phyloP scores from a whole-genome alignment of 1,139 yeast genomes.

The Geotrichum australiense region DNA sequence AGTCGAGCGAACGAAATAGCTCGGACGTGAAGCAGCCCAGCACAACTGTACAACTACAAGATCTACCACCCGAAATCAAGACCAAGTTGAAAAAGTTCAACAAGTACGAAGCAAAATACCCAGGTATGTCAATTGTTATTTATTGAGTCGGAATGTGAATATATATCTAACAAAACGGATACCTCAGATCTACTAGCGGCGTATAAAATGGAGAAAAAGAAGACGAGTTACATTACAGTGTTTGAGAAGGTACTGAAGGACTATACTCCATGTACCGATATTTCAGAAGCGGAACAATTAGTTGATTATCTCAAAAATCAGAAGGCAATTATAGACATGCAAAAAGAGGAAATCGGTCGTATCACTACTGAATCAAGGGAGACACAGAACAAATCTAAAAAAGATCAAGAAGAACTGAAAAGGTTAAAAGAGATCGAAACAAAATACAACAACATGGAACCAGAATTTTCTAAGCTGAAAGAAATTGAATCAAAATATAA shows the following conservation, averaged over 20 bases:
- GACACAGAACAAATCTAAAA: constrained; percentile 11
- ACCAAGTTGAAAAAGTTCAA: constrained; percentile 67
- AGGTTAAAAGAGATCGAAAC: constrained; percentile 1
- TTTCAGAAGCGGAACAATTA: constrained; percentile 63
- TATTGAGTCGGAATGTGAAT: neutral
- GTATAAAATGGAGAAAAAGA: constrained; percentile 70
- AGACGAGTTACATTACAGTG: constrained; percentile 50
- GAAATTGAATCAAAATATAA: constrained; percentile 5
- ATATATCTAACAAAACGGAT: neutral
- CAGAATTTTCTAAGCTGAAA: constrained; percentile 7
- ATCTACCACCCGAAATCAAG: constrained; percentile 49
- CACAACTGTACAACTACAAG: constrained; percentile 11
- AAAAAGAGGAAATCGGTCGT: constrained; percentile 46
- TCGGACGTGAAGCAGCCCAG: neutral
- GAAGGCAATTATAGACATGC: constrained; percentile 52
- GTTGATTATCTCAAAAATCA: constrained; percentile 65
- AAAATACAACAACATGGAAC: constrained; percentile 1
- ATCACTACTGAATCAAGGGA: constrained; percentile 20
- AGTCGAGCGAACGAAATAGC: neutral
- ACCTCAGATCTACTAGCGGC: constrained; percentile 58
- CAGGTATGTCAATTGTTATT: constrained; percentile 30
- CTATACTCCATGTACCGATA: constrained; percentile 69
- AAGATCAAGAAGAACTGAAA: constrained; percentile 12
- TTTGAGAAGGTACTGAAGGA: constrained; percentile 73
- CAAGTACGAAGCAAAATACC: constrained; percentile 87